A percentile compares a stretch with the other conserved stretches of the same genome.
phyloP scores from a whole-genome alignment of 768 basidiomycete genomes.

The Rhizopogon sp. region DNA sequence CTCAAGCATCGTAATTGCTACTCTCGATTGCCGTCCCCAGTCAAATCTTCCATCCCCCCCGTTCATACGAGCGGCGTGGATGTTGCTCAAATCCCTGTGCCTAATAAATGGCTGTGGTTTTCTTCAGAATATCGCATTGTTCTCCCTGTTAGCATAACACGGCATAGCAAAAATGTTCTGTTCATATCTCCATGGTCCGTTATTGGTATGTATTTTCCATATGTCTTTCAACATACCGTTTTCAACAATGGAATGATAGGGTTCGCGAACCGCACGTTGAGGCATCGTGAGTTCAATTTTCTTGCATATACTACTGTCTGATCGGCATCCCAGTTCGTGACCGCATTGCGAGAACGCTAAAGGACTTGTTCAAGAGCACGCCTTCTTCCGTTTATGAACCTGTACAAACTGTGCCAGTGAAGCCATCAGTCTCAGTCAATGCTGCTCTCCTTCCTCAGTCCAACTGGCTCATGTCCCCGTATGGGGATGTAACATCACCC shows the following conservation, averaged over 20 bases:
- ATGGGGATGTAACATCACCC: neutral
- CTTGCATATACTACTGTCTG: neutral
- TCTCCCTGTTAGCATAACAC: neutral
- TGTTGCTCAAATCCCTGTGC: neutral
- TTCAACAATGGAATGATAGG: neutral
- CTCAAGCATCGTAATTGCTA: slow-evolving; percentile 11
- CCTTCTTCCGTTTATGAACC: neutral
- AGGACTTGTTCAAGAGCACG: neutral
- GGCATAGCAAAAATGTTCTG: neutral
- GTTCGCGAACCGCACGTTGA: neutral
- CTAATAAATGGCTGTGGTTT: neutral
- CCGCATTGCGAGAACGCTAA: neutral
- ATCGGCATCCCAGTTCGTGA: neutral
- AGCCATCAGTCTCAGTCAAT: neutral
- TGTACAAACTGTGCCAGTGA: neutral
- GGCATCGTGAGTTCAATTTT: neutral
- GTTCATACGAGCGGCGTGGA: neutral
- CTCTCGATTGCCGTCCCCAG: neutral
- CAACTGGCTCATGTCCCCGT: neutral
- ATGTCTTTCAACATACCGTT: neutral
- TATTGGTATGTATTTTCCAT: neutral
- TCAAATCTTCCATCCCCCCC: neutral
- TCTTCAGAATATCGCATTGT: neutral
- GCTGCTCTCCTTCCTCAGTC: neutral
- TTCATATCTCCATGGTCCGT: too few species aligned